Conservation (phyloP, 2,329 filamentous ascomycete genomes). For the Fulvia fulva region DNA sequence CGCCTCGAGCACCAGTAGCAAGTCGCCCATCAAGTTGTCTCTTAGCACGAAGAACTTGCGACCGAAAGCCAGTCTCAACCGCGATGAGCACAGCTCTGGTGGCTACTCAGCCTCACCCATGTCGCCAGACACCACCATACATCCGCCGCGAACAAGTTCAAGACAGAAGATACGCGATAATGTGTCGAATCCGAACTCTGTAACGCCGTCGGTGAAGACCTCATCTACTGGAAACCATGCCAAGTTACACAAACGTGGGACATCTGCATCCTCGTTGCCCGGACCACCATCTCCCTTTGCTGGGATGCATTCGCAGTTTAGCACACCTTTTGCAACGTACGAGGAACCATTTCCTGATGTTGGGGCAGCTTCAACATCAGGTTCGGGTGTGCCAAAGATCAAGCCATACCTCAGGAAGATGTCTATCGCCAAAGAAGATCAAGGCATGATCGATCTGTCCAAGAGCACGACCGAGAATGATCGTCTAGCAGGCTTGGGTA, state of each 20-base stretch:
- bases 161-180: constrained; percentile 3
- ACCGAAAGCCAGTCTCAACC: constrained; percentile 9
- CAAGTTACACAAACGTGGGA: constrained; percentile 32
- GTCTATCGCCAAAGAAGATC: constrained; percentile 45
- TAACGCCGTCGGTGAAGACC: constrained; percentile 10
- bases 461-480: constrained; percentile 55
- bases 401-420: constrained; percentile 55
- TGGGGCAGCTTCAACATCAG: constrained; percentile 10
- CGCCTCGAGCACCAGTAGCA: constrained; percentile 5
- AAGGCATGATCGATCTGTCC: constrained; percentile 49
- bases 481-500: constrained; percentile 49
- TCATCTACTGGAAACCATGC: constrained; percentile 18
- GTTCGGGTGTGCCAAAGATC: constrained; percentile 40
- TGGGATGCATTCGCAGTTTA: constrained; percentile 23
- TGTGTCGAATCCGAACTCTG: constrained; percentile 4
- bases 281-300: constrained; percentile 23
- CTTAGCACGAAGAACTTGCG: constrained; percentile 15
- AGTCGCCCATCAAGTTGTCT: constrained; percentile 11
- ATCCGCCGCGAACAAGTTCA: constrained; percentile 2
- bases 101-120: constrained; percentile 2
- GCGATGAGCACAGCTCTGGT: constrained; percentile 1
- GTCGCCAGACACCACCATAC: constrained; percentile 8
- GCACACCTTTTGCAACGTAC: constrained; percentile 31
- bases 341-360: constrained; percentile 23
- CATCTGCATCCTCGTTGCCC: constrained; percentile 26